Percentiles rank a stretch among this genome's conserved stretches.
phyloP scores from a whole-genome alignment of 768 basidiomycete genomes.

The Cyclocybe aegerita region DNA sequence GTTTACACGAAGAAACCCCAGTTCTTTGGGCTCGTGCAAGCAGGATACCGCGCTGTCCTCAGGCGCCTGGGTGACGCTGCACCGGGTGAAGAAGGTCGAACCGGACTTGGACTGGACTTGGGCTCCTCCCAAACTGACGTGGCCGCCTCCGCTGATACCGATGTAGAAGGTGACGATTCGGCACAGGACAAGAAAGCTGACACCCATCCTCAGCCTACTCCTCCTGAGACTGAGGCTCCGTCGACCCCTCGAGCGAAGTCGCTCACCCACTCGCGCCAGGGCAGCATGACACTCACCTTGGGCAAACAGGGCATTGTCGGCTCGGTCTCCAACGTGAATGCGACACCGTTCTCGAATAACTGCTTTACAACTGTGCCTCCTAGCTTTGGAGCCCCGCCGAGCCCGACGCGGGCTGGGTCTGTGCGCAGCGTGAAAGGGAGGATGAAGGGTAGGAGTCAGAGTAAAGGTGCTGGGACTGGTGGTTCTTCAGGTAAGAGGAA shows the following conservation, averaged over 20 bases:
- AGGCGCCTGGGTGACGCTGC: constrained; percentile 16
- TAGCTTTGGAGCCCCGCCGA: constrained; percentile 27
- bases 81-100: background rate
- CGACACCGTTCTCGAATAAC: constrained; percentile 37
- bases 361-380: constrained; percentile 46
- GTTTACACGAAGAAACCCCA: constrained; percentile 65
- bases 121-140: background rate
- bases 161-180: background rate
- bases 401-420: constrained; percentile 23
- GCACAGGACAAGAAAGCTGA: background rate
- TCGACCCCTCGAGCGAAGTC: constrained; percentile 29
- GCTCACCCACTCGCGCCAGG: constrained; percentile 19
- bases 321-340: background rate
- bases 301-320: constrained; percentile 7
- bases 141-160: background rate
- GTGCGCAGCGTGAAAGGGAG: constrained; percentile 2
- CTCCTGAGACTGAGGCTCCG: constrained; percentile 36
- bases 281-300: constrained; percentile 25
- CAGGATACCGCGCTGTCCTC: constrained; percentile 55
- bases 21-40: constrained; percentile 64
- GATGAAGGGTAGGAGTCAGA: constrained; percentile 10
- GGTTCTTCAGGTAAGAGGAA: too few species aligned
- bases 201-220: constrained; percentile 19
- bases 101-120: too few species aligned
- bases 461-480: background rate